These are phyloP conservation scores for Vaccinium darrowii DNA, from an alignment of 148 eudicot species.

Conservation along the genomic window DNA sequence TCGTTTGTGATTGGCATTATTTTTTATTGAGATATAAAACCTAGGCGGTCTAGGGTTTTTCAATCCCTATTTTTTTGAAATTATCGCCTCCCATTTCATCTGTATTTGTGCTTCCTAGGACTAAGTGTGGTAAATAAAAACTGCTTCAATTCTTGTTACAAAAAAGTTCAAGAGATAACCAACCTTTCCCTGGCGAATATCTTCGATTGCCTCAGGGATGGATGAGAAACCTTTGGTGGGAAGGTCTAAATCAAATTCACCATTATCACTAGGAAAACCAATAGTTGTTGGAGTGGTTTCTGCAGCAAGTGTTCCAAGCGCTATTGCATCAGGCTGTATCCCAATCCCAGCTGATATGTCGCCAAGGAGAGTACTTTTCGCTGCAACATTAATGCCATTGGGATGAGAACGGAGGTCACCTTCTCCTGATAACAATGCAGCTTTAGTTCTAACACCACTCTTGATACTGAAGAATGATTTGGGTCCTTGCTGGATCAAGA, in stretches of 20 bases:
- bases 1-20: too few relatives aligned
- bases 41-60: too few relatives aligned
- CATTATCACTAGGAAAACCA: constrained; percentile 45
- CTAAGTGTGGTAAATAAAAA: not conserved
- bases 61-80: not conserved
- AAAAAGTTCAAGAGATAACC: constrained; percentile 14
- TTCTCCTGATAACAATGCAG: constrained; percentile 65
- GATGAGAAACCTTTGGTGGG: constrained; percentile 85
- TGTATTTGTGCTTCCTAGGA: not conserved
- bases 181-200: constrained; percentile 94
- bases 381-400: constrained; percentile 25
- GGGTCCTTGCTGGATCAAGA: constrained; percentile 28
- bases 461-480: constrained; percentile 36
- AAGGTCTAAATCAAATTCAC: constrained; percentile 70
- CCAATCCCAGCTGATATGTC: constrained; percentile 54
- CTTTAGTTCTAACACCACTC: constrained; percentile 39
- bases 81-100: not conserved
- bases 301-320: constrained; percentile 66
- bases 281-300: constrained; percentile 57
- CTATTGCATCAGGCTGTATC: constrained; percentile 57
- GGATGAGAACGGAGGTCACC: constrained; percentile 50
- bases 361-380: constrained; percentile 25
- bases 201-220: constrained; percentile 90
- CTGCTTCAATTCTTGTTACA: not conserved
- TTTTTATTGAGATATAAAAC: too few relatives aligned